A percentile compares a stretch with the other conserved stretches of the same genome.
These are phyloP conservation scores for Centaurea solstitialis DNA, from an alignment of 129 eudicot genomes.

Conservation along the genomic window DNA sequence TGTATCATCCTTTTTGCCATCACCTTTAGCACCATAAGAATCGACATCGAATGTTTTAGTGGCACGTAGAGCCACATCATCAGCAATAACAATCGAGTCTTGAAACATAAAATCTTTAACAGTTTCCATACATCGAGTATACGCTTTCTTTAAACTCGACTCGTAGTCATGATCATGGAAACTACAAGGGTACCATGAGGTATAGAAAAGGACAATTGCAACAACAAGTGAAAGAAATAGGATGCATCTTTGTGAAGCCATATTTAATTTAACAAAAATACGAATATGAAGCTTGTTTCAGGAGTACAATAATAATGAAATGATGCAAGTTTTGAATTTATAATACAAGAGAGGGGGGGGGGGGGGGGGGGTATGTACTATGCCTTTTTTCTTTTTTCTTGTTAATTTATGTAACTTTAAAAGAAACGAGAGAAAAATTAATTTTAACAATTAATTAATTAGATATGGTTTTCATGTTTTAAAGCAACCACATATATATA, in stretches of 20 bases:
- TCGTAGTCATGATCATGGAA: conserved; percentile 12
- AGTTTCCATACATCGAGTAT: conserved; percentile 2
- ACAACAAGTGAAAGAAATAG: not conserved
- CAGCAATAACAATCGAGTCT: not conserved
- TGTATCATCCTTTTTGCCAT: conserved; percentile 65
- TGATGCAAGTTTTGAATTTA: conserved; percentile 28
- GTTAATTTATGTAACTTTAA: not conserved
- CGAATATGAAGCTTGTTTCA: not conserved
- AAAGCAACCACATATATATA: no score
- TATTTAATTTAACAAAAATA: not conserved
- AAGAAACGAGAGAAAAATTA: not conserved
- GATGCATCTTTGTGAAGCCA: conserved; percentile 19
- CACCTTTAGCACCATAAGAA: conserved; percentile 73
- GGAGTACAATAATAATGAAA: conserved; percentile 5
- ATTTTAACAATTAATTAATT: not conserved
- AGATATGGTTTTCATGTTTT: not conserved
- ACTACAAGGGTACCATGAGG: conserved; percentile 14
- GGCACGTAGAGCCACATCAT: conserved; percentile 10
- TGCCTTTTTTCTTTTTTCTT: no score
- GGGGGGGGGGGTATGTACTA: not conserved
- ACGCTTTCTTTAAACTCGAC: not conserved
- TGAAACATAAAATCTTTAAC: conserved; percentile 14
- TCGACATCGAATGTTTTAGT: conserved; percentile 38
- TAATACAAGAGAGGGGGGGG: conserved; percentile 2
- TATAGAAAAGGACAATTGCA: conserved; percentile 16